phyloP scores from a whole-genome alignment of 2,329 filamentous ascomycete species.

The Aspergillus clavatus region DNA sequence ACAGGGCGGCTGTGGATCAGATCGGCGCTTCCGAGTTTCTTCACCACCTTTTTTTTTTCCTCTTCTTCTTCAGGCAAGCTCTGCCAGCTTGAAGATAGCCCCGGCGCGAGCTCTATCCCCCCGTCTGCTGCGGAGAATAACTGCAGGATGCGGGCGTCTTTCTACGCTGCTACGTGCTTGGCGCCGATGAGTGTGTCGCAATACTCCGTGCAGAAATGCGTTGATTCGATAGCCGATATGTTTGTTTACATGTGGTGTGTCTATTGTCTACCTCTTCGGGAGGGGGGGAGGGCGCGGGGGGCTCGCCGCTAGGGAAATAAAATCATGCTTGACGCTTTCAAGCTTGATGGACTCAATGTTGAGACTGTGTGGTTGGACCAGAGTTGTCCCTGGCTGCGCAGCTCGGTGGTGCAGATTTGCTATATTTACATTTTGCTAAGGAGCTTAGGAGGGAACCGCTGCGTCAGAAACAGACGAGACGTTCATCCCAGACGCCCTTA shows the following conservation, averaged over 20 bases:
- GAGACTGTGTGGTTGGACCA: neutral
- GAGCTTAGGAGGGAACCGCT: neutral
- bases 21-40: constrained; percentile 1
- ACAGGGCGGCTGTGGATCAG: constrained; percentile 9
- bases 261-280: too few relatives aligned
- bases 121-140: neutral
- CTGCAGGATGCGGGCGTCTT: neutral
- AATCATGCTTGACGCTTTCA: neutral
- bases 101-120: too few relatives aligned
- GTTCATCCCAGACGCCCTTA: neutral
- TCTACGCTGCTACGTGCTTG: neutral
- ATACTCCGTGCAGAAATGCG: neutral
- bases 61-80: neutral
- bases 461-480: neutral
- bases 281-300: too few relatives aligned
- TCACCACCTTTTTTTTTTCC: neutral
- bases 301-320: too few relatives aligned
- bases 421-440: neutral
- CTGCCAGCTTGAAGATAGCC: neutral
- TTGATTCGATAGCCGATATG: neutral
- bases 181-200: neutral
- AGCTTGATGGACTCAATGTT: neutral
- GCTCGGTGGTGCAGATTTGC: neutral
- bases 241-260: too few relatives aligned
- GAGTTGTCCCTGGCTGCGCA: neutral